Evolutionary conservation across 1,284 basidiomycete species (phyloP), one percentile per base, ranked within the genome.

Genomic region (Singerocomus rubriflavus): DNA sequence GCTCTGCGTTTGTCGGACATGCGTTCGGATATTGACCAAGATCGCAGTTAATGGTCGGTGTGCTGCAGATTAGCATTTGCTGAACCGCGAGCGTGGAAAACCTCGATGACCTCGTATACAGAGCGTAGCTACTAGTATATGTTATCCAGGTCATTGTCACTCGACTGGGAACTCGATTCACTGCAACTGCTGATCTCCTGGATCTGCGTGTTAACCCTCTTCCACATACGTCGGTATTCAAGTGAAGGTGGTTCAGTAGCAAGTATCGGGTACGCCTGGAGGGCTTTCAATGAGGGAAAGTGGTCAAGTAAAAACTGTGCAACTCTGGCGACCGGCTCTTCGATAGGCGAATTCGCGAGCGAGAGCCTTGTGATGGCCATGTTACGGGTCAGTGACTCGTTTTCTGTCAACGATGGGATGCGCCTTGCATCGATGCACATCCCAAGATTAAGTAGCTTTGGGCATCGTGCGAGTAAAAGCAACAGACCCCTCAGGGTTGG

Each of bases 1-100:
- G 85, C 80, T 61, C 84, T 71, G 35, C 86, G 77, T 64, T 73
- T 74, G 52, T 80, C 78, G 30, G 77, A 76, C 72, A 77, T 78
- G 46, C 43, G 42, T 7, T 6, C 21, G 25, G 9, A 12, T 32
- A 6, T 11, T 38, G 32, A 25, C 32, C 32, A 31, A 16, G 36
- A 25, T 29, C n/a, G 44, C 21, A 17, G 11, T 3, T 17, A 37
- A 21, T 21, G 21, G 26, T 14, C 8, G n/a, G 13, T 42, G 17
- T 42, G 13, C 32, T 16, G 12, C 12, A 42, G 40, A 17, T 17
- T 14, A 16, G 9, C 16, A 30, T 34, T 3, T 10, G 13, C 13
- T 11, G 31, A 37, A 37, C 36, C 34, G 48, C 31, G 32, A 50
- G 40, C 57, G 62, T 64, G 60, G 59, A 55, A 61, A 60, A 57